Percentiles rank a stretch among this genome's conserved stretches.
These are phyloP conservation scores for Hansfordia pulvinata DNA, from an alignment of 2,329 filamentous ascomycete genomes.

Conservation along the genomic window DNA sequence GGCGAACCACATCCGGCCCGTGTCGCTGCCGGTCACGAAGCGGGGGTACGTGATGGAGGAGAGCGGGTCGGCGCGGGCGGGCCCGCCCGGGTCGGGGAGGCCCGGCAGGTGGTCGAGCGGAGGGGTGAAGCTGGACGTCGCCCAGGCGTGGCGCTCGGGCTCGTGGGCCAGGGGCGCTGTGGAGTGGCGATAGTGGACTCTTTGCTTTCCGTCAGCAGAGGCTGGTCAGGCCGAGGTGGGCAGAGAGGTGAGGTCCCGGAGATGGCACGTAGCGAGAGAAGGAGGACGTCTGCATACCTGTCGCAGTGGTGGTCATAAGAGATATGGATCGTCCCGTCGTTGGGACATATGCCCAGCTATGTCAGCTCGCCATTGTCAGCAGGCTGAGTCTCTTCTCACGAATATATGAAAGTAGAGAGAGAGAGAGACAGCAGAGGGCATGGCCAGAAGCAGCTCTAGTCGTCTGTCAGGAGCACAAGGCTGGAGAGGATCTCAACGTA, in stretches of 20 bases:
- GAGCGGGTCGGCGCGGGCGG: conserved; percentile 8
- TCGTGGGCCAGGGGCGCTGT: conserved; percentile 15
- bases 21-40: conserved; percentile 23
- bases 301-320: conserved; percentile 37
- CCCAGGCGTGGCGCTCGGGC: conserved; percentile 18
- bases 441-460: neutral
- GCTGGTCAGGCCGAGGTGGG: neutral
- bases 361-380: neutral
- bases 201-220: conserved; percentile 4
- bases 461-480: neutral
- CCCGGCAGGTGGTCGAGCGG: conserved; percentile 22
- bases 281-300: conserved; percentile 14
- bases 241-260: no score
- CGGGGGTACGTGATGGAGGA: conserved; percentile 33
- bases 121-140: conserved; percentile 19
- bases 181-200: conserved; percentile 24
- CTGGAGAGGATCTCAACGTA: no score
- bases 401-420: no score
- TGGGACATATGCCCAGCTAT: conserved; percentile 29
- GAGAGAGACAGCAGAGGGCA: neutral
- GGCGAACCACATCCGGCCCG: conserved; percentile 27
- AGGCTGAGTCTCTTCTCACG: neutral
- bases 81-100: conserved; percentile 7
- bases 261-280: no score
- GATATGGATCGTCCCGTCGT: conserved; percentile 37